phyloP scores from a whole-genome alignment of 331 rosid species.

The Cydonia oblonga region DNA sequence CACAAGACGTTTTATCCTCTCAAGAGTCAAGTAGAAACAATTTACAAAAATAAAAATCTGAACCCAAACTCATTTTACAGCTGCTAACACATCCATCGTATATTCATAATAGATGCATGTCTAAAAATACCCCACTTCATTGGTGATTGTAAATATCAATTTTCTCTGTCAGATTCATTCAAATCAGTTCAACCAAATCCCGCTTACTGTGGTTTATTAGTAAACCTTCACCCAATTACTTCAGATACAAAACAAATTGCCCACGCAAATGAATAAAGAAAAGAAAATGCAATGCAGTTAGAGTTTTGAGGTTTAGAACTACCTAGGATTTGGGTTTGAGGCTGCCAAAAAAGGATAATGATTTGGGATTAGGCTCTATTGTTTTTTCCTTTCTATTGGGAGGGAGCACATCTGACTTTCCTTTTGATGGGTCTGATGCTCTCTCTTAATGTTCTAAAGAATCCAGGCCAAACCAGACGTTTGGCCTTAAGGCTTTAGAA shows the following conservation, averaged over 20 bases:
- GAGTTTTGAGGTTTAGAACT: neutral
- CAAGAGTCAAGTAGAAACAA: too few relatives aligned
- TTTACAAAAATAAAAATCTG: neutral
- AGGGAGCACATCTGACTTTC: neutral
- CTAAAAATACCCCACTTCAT: neutral
- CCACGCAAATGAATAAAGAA: neutral
- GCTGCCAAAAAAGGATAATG: neutral
- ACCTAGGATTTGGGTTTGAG: neutral
- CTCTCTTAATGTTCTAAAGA: neutral
- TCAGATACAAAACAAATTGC: neutral
- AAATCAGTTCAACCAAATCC: neutral
- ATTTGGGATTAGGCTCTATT: neutral
- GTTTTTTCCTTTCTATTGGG: neutral
- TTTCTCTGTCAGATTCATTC: neutral
- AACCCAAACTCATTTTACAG: neutral
- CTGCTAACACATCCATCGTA: neutral
- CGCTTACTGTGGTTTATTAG: too few relatives aligned
- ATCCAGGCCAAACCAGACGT: neutral
- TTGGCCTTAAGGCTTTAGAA: neutral
- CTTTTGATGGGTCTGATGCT: neutral
- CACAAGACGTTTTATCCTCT: too few relatives aligned
- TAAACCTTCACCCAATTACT: too few relatives aligned
- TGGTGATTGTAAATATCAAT: neutral
- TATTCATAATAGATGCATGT: neutral
- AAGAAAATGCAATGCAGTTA: neutral